A percentile compares a stretch with the other conserved stretches of the same genome.
These are phyloP conservation scores for Nannizzia gypsea DNA, from an alignment of 2,329 filamentous ascomycete species.

Conservation along the genomic window DNA sequence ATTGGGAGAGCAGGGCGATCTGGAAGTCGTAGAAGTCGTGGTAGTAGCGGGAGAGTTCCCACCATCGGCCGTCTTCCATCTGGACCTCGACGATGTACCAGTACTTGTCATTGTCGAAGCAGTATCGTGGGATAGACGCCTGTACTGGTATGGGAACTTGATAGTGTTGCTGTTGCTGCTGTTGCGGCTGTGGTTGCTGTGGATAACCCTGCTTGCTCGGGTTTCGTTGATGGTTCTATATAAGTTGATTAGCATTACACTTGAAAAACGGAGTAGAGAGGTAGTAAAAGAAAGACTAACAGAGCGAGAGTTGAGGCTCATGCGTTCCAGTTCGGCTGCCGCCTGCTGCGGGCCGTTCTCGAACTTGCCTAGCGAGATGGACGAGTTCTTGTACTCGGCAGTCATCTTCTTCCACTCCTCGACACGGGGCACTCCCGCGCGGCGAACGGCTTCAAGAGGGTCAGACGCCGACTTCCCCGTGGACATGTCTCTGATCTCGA, in stretches of 20 bases:
- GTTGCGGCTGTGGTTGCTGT: slow-evolving; percentile 29
- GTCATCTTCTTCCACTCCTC: slow-evolving; percentile 99
- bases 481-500: slow-evolving; percentile 90
- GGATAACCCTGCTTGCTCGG: slow-evolving; percentile 25
- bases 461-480: slow-evolving; percentile 73
- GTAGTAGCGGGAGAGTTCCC: slow-evolving; percentile 90
- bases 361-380: slow-evolving; percentile 89
- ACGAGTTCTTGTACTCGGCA: slow-evolving; percentile 97
- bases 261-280: background rate
- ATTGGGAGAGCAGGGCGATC: slow-evolving; percentile 81
- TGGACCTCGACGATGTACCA: slow-evolving; percentile 94
- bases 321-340: slow-evolving; percentile 60
- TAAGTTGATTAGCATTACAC: background rate
- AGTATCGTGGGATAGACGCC: slow-evolving; percentile 82
- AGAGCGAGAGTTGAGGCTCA: slow-evolving; percentile 51
- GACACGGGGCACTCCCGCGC: slow-evolving; percentile 82
- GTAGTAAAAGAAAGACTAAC: slow-evolving; percentile 31
- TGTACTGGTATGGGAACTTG: slow-evolving; percentile 60
- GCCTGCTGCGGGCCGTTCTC: slow-evolving; percentile 49
- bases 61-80: slow-evolving; percentile 80
- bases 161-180: slow-evolving; percentile 34
- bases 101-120: slow-evolving; percentile 94
- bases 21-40: slow-evolving; percentile 99
- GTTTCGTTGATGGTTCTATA: slow-evolving; percentile 29
- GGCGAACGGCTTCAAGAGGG: slow-evolving; percentile 70